Conservation (phyloP, 1,139 yeast genomes). For the Geotrichum klebahnii region DNA sequence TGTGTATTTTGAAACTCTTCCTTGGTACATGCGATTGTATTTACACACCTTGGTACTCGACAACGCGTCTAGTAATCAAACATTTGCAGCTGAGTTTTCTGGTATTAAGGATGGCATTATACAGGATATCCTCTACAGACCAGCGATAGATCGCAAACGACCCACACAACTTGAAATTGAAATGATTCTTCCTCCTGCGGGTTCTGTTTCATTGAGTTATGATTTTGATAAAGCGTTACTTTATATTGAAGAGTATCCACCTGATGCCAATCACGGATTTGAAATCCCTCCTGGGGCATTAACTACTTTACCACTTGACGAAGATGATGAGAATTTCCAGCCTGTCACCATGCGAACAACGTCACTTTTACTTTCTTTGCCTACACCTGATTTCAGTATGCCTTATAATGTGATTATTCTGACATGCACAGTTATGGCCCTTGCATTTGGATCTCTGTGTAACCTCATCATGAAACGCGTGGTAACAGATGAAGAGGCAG, state of each 20-base stretch:
- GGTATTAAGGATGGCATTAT: slow-evolving; percentile 40
- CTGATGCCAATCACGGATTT: slow-evolving; percentile 98
- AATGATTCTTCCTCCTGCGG: slow-evolving; percentile 59
- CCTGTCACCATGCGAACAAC: slow-evolving; percentile 70
- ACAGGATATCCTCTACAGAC: slow-evolving; percentile 57
- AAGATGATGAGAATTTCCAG: slow-evolving; percentile 23
- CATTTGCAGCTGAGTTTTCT: slow-evolving; percentile 4
- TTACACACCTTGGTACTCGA: slow-evolving; percentile 55
- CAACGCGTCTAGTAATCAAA: slow-evolving; percentile 10
- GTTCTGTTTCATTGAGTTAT: slow-evolving; percentile 62
- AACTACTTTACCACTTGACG: slow-evolving; percentile 42
- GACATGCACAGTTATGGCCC: slow-evolving; percentile 89
- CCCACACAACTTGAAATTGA: slow-evolving; percentile 80
- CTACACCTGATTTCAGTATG: slow-evolving; percentile 98
- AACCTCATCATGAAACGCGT: slow-evolving; percentile 72
- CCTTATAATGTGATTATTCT: slow-evolving; percentile 95
- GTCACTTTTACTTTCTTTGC: slow-evolving; percentile 75
- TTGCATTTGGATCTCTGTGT: slow-evolving; percentile 82
- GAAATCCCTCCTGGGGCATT: slow-evolving; percentile 84
- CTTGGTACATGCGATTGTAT: slow-evolving; percentile 89
- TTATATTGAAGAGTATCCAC: slow-evolving; percentile 89
- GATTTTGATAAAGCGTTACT: slow-evolving; percentile 84
- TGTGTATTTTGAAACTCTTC: slow-evolving; percentile 74
- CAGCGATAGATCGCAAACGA: slow-evolving; percentile 73
- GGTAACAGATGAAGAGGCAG: slow-evolving; percentile 74